Base-by-base conservation (phyloP, 495 filamentous ascomycete genomes). In the Massariosphaeria phaeospora region DNA sequence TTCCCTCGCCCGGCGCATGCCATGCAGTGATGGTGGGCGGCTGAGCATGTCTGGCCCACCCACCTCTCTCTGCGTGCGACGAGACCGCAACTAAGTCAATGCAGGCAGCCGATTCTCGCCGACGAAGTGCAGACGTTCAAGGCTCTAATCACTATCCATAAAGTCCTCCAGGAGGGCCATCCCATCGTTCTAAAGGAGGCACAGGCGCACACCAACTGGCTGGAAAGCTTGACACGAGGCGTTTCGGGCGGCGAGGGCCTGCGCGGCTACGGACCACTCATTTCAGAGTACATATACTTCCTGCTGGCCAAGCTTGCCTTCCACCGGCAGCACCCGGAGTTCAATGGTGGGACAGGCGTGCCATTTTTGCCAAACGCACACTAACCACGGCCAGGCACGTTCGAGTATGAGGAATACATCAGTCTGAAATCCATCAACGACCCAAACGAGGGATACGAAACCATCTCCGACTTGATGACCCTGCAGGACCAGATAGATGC, bases 391-490 rank as follows among this genome's bases (percentile, higher is more conserved):
- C 13, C 51, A 86, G 83, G 83, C 34, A 76, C 93, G 23, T 97
- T 97, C 65, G 93, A 98, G 66, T 98, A 98, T 60, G 93, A 96
- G 76, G 93, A 98, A 66, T 98, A 98, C 69, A 91, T 97, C 69
- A 96, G 89, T 64, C 76, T 98, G 69, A 96, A 96, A 74, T 85
- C 88, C 3, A 97, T 95, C 73, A 95, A 96, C 71, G 93, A 98
- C 74, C 93, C 94, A 10, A 96, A 98, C 66, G 93, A 98, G 73
- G 93, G 93, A 75, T 81, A 96, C 66, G 93, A 97, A 70, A 96
- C 93, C 2, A 96, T 97, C 52, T 86, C 82, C 64, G 94, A 98
- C 68, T 78, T 98, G 29, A 96, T 97, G 94, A 84, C 81, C 12
- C 77, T 98, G 42, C 93, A 98, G 68, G 94, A 98, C 71, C 90